Conservation (phyloP, 2,329 filamentous ascomycete species). For the Geosmithia flava region DNA sequence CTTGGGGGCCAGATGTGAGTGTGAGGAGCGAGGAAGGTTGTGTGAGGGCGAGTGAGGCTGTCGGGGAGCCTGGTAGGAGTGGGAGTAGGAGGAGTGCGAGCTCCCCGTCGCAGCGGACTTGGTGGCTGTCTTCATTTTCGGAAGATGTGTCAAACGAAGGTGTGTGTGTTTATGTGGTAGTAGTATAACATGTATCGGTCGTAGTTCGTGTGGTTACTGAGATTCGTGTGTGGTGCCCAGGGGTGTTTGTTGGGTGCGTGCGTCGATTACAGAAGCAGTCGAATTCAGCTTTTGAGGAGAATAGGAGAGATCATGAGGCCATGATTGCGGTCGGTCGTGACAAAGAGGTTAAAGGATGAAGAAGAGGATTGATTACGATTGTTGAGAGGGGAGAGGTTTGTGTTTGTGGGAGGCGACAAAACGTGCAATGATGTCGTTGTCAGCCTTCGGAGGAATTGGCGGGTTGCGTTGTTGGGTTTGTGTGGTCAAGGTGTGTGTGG, state of each 20-base stretch:
- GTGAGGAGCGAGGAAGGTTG: slow-evolving; percentile 26
- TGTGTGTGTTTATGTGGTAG: too few relatives aligned
- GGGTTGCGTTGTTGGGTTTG: background rate
- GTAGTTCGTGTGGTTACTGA: too few relatives aligned
- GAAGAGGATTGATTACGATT: background rate
- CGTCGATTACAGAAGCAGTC: too few relatives aligned
- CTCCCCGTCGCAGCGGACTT: slow-evolving; percentile 6
- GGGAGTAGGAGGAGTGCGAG: slow-evolving; percentile 1
- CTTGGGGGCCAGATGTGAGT: slow-evolving; percentile 24
- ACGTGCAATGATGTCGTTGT: too few relatives aligned
- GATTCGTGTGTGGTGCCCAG: too few relatives aligned
- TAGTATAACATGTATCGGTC: too few relatives aligned
- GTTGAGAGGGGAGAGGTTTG: background rate
- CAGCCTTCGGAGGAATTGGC: too few relatives aligned
- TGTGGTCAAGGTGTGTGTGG: background rate
- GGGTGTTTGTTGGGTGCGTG: too few relatives aligned
- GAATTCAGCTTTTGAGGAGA: background rate
- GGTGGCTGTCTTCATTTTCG: slow-evolving; percentile 30
- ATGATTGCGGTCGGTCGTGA: background rate
- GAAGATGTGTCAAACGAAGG: too few relatives aligned
- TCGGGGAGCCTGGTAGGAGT: slow-evolving; percentile 11
- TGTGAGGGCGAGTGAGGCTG: slow-evolving; percentile 15
- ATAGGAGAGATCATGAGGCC: slow-evolving; percentile 1
- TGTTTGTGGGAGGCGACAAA: too few relatives aligned
- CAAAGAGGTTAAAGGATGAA: background rate